Percentiles rank a stretch among this genome's conserved stretches.
Evolutionary conservation across 257 asterid genomes (phyloP).

Genomic region (Plantago ovata): DNA sequence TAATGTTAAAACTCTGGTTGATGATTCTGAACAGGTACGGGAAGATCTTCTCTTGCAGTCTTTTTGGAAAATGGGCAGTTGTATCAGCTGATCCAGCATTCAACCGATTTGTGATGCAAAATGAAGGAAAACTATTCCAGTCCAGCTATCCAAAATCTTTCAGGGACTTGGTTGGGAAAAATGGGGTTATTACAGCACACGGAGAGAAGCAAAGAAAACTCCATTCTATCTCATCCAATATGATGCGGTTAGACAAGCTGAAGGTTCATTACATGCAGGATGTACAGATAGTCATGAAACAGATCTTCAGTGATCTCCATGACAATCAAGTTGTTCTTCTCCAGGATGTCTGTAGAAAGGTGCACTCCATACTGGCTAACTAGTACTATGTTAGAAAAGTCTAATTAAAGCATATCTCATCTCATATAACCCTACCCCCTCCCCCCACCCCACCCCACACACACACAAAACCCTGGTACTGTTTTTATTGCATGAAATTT

Average conservation of each 20-base stretch:
- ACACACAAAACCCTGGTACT: no score
- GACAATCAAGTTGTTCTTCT: slow-evolving; percentile 55
- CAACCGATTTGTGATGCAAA: slow-evolving; percentile 80
- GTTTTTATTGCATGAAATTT: background rate
- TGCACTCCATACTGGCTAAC: background rate
- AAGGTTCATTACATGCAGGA: slow-evolving; percentile 73
- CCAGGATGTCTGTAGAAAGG: slow-evolving; percentile 88
- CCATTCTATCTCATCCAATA: slow-evolving; percentile 73
- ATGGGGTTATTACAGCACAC: slow-evolving; percentile 75
- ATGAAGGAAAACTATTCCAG: slow-evolving; percentile 69
- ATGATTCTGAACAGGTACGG: slow-evolving; percentile 50
- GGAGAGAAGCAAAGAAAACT: slow-evolving; percentile 82
- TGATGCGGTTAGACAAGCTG: slow-evolving; percentile 79
- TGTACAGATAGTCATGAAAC: slow-evolving; percentile 49
- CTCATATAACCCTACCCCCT: no score
- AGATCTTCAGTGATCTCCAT: slow-evolving; percentile 33
- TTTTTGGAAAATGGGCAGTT: slow-evolving; percentile 75
- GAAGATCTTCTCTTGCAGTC: slow-evolving; percentile 65
- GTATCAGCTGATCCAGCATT: slow-evolving; percentile 80
- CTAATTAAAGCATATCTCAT: no score
- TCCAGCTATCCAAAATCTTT: slow-evolving; percentile 93
- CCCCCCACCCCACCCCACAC: no score
- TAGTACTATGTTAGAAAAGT: no score
- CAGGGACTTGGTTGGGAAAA: slow-evolving; percentile 79
- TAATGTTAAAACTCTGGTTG: background rate